Evolutionary conservation across 257 asterid species (phyloP).

Genomic region (Solanum virginianum): DNA sequence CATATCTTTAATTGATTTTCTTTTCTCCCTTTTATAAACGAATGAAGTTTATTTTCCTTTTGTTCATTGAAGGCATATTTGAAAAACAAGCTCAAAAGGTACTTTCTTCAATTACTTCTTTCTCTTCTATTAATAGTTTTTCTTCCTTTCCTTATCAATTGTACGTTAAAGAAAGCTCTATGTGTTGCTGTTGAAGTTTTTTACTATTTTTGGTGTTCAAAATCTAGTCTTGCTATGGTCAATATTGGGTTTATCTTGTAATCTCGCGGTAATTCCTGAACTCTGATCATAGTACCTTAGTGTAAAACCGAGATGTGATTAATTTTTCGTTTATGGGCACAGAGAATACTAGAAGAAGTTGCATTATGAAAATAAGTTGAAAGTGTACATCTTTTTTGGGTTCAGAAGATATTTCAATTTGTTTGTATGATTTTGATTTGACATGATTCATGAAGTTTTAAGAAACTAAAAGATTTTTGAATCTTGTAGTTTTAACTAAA

Average conservation of each 20-base stretch:
- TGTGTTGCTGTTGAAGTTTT: background rate
- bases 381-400: background rate
- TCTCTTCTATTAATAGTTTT: constrained; percentile 5
- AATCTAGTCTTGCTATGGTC: background rate
- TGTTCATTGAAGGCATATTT: background rate
- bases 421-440: background rate
- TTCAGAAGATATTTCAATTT: background rate
- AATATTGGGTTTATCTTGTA: too few species aligned
- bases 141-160: background rate
- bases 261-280: too few species aligned
- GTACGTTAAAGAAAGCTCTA: background rate
- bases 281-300: too few species aligned
- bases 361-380: background rate
- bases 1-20: background rate
- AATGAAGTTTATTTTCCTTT: background rate
- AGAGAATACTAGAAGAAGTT: background rate
- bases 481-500: background rate
- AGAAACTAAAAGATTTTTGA: background rate
- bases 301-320: background rate
- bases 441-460: background rate
- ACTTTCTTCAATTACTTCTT: background rate
- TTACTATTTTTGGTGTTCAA: background rate
- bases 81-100: background rate
- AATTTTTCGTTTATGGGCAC: background rate
- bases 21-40: background rate